phyloP scores from a whole-genome alignment of 495 filamentous ascomycete species.

The Hypoxylon lienhwacheense region DNA sequence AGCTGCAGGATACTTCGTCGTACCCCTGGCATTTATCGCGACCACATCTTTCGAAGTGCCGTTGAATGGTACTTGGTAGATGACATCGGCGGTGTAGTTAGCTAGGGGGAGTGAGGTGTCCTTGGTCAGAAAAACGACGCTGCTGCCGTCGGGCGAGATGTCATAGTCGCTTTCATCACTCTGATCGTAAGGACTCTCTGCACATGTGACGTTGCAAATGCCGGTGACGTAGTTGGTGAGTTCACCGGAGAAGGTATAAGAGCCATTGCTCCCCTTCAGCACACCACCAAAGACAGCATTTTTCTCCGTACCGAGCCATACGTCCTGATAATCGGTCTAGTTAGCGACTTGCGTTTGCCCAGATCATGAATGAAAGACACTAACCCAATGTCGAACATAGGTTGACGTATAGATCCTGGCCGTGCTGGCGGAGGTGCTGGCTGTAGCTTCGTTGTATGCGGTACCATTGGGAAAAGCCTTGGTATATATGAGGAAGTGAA shows the following conservation, averaged over 20 bases:
- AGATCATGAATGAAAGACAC: not conserved
- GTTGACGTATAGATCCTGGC: conserved; percentile 60
- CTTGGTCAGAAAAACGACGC: conserved; percentile 70
- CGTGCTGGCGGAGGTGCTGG: conserved; percentile 46
- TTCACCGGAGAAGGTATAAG: conserved; percentile 42
- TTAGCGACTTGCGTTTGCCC: not conserved
- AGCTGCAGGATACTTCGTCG: conserved; percentile 47
- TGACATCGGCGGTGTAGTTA: conserved; percentile 64
- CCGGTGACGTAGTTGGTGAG: conserved; percentile 55
- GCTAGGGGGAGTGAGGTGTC: conserved; percentile 67
- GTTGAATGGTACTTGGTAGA: conserved; percentile 59
- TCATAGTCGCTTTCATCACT: conserved; percentile 46
- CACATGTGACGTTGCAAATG: conserved; percentile 53
- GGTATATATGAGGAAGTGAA: conserved; percentile 64
- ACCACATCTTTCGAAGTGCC: conserved; percentile 38
- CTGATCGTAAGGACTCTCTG: conserved; percentile 45
- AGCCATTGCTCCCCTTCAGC: conserved; percentile 46
- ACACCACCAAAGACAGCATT: conserved; percentile 67
- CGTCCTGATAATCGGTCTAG: conserved; percentile 38
- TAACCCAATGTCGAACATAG: conserved; percentile 63
- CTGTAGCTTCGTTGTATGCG: conserved; percentile 57
- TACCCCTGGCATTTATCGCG: conserved; percentile 36
- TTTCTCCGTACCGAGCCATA: conserved; percentile 57
- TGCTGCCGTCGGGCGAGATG: conserved; percentile 45
- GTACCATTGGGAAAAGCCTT: conserved; percentile 60